Conservation (phyloP, 345 rosid species). For the Cardamine chenopodiifolia region DNA sequence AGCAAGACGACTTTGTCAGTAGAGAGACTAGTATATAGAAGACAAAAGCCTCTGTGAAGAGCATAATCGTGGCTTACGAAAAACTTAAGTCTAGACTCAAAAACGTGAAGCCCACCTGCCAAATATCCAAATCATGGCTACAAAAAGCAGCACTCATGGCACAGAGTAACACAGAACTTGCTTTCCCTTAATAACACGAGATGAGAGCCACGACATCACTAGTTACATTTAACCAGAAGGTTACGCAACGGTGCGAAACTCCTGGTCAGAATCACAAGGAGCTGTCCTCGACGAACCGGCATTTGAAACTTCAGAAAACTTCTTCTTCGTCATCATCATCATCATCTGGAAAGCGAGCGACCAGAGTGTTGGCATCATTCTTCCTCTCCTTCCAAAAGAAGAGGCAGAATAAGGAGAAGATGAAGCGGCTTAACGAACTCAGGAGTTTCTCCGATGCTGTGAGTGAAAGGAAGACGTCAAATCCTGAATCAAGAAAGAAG, state of each 20-base stretch:
- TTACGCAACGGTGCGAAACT: slow-evolving; percentile 24
- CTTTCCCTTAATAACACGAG: not conserved
- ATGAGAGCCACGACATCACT: slow-evolving; percentile 33
- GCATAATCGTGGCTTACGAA: slow-evolving; percentile 28
- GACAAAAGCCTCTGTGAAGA: not conserved
- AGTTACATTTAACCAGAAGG: slow-evolving; percentile 31
- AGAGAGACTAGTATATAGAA: not conserved
- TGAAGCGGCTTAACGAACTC: slow-evolving; percentile 42
- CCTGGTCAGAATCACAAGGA: slow-evolving; percentile 23
- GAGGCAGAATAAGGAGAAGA: slow-evolving; percentile 40
- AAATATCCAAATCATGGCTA: slow-evolving; percentile 9
- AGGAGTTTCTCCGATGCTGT: slow-evolving; percentile 37
- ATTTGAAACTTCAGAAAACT: slow-evolving; percentile 30
- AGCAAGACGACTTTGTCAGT: slow-evolving; percentile 24
- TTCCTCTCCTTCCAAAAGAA: slow-evolving; percentile 39
- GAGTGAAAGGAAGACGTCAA: slow-evolving; percentile 8
- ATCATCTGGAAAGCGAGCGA: slow-evolving; percentile 28
- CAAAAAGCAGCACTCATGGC: slow-evolving; percentile 24
- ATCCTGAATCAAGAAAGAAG: slow-evolving; percentile 29
- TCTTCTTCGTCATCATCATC: not conserved
- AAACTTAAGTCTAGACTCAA: slow-evolving; percentile 3
- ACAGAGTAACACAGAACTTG: not conserved
- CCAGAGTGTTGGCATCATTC: slow-evolving; percentile 32
- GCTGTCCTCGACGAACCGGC: slow-evolving; percentile 29
- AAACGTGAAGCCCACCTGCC: slow-evolving; percentile 38